Evolutionary conservation across 2,329 filamentous ascomycete genomes (phyloP).

Genomic region (Sporothrix pallida): DNA sequence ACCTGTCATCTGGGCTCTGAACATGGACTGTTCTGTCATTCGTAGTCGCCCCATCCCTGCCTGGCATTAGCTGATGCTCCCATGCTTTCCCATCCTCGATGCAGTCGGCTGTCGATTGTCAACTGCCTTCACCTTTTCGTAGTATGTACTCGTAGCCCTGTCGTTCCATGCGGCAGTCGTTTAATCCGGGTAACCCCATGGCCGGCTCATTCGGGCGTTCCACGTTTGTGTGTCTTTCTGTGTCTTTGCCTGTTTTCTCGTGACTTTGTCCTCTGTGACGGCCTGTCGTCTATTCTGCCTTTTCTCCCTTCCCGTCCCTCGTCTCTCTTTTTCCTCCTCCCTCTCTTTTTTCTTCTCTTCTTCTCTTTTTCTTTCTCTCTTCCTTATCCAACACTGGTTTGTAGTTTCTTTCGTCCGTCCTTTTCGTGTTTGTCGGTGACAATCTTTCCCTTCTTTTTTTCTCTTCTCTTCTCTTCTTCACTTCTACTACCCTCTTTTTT

Average conservation of each 20-base stretch:
- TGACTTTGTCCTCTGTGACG: background rate
- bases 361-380: slow-evolving; percentile 29
- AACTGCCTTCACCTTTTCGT: background rate
- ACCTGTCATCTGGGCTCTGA: slow-evolving; percentile 2
- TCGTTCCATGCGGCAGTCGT: slow-evolving; percentile 26
- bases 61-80: slow-evolving; percentile 19
- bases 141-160: background rate
- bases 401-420: slow-evolving; percentile 2
- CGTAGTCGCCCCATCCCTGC: background rate
- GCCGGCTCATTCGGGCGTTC: slow-evolving; percentile 14
- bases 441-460: slow-evolving; percentile 27
- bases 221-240: slow-evolving; percentile 30
- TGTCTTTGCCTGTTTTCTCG: slow-evolving; percentile 25
- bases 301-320: slow-evolving; percentile 24
- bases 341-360: slow-evolving; percentile 24
- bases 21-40: background rate
- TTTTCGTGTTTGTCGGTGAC: slow-evolving; percentile 28
- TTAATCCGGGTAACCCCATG: slow-evolving; percentile 32
- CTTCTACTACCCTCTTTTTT: slow-evolving; percentile 19
- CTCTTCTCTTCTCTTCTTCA: slow-evolving; percentile 25
- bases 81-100: background rate
- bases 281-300: slow-evolving; percentile 23
- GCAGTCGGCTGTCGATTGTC: background rate
- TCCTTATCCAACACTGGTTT: slow-evolving; percentile 22
- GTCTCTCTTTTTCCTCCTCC: too few species aligned